These are phyloP conservation scores for Boletus sp. DNA, from an alignment of 768 basidiomycete genomes.

Conservation along the genomic window DNA sequence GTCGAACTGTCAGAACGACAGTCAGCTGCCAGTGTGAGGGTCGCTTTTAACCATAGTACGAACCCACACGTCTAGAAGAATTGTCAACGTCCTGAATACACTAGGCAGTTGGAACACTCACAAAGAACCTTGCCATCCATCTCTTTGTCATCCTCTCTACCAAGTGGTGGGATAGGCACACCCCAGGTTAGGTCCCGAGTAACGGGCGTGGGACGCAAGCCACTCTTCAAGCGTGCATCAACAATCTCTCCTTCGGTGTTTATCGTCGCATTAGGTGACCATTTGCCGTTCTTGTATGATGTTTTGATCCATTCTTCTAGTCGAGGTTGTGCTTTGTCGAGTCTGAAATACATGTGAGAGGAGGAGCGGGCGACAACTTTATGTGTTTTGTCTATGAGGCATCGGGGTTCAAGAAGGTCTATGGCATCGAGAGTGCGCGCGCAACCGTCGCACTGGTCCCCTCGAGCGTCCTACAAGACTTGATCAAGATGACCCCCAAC, in stretches of 20 bases:
- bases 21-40: not conserved
- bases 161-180: conserved; percentile 78
- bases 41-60: conserved; percentile 26
- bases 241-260: conserved; percentile 85
- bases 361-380: conserved; percentile 71
- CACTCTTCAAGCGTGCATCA: conserved; percentile 82
- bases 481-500: not conserved
- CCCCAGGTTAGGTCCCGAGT: conserved; percentile 97
- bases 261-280: conserved; percentile 91
- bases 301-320: conserved; percentile 86
- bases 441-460: conserved; percentile 97
- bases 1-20: conserved; percentile 66
- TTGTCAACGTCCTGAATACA: conserved; percentile 6
- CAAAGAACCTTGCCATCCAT: conserved; percentile 96
- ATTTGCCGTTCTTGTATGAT: conserved; percentile 78
- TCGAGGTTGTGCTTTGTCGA: conserved; percentile 77
- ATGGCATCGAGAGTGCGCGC: conserved; percentile 89
- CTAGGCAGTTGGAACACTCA: conserved; percentile 41
- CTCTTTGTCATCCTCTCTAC: conserved; percentile 70
- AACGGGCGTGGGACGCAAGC: conserved; percentile 83
- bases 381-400: conserved; percentile 81
- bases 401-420: conserved; percentile 92
- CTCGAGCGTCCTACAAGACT: conserved; percentile 77
- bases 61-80: conserved; percentile 83
- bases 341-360: conserved; percentile 87